These are phyloP conservation scores for Aspergillus sp. DNA, from an alignment of 2,329 filamentous ascomycete genomes.

Conservation along the genomic window DNA sequence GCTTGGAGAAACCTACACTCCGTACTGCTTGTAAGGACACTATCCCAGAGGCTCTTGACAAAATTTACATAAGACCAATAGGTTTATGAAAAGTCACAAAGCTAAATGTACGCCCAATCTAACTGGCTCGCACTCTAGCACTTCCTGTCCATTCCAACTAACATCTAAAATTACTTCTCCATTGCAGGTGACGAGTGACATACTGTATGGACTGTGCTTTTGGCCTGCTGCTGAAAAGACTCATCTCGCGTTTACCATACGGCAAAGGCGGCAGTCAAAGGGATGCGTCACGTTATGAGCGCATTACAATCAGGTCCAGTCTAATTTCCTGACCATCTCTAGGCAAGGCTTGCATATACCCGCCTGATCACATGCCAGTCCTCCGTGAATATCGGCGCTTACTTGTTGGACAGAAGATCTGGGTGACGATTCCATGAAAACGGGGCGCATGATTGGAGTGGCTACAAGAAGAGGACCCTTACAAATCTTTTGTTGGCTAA, in stretches of 20 bases:
- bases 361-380: conserved; percentile 2
- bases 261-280: conserved; percentile 2
- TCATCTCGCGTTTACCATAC: not conserved
- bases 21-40: not conserved
- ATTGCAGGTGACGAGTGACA: not conserved
- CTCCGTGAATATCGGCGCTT: not conserved
- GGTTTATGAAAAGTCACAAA: not conserved
- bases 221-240: not conserved
- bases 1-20: not conserved
- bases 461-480: not conserved
- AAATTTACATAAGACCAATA: too few species aligned
- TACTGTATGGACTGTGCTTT: not conserved
- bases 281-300: not conserved
- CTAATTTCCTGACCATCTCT: not conserved
- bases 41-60: not conserved
- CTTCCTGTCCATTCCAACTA: too few species aligned
- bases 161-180: not conserved
- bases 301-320: conserved; percentile 4
- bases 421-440: not conserved
- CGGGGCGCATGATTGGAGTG: not conserved
- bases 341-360: not conserved
- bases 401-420: conserved; percentile 2
- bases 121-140: too few species aligned
- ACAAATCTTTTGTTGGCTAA: not conserved
- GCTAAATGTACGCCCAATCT: too few species aligned